Evolutionary conservation across 2,329 filamentous ascomycete genomes (phyloP).

Genomic region (Fusarium keratoplasticum): DNA sequence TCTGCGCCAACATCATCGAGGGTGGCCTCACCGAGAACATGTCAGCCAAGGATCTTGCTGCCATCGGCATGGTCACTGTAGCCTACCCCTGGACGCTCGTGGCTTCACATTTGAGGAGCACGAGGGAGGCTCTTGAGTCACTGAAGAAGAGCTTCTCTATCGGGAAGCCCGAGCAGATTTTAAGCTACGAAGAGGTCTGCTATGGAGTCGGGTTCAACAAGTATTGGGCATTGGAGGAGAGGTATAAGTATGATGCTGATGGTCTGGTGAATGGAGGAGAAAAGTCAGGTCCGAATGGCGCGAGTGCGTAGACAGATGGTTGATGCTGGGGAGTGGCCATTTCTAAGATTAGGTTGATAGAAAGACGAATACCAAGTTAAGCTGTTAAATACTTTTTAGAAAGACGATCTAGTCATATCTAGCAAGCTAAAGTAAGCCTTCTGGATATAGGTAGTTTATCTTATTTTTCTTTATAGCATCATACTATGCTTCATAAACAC

Average conservation of each 20-base stretch:
- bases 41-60: slow-evolving; percentile 47
- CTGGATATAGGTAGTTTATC: too few species aligned
- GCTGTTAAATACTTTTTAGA: too few species aligned
- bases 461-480: too few species aligned
- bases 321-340: too few species aligned
- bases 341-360: too few species aligned
- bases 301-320: too few species aligned
- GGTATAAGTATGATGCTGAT: not conserved
- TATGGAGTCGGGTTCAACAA: slow-evolving; percentile 58
- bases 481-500: too few species aligned
- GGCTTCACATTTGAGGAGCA: slow-evolving; percentile 55
- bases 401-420: too few species aligned
- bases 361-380: too few species aligned
- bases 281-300: too few species aligned
- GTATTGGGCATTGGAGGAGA: slow-evolving; percentile 44
- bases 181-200: slow-evolving; percentile 57
- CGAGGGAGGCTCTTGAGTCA: slow-evolving; percentile 50
- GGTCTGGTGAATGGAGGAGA: not conserved
- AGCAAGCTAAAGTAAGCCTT: too few species aligned
- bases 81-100: slow-evolving; percentile 59
- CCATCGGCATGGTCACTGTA: slow-evolving; percentile 54
- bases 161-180: slow-evolving; percentile 56
- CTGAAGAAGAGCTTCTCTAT: slow-evolving; percentile 56
- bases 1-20: slow-evolving; percentile 55
- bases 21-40: slow-evolving; percentile 51